phyloP scores from a whole-genome alignment of 345 rosid genomes.

The Excoecaria cochinchinensis region DNA sequence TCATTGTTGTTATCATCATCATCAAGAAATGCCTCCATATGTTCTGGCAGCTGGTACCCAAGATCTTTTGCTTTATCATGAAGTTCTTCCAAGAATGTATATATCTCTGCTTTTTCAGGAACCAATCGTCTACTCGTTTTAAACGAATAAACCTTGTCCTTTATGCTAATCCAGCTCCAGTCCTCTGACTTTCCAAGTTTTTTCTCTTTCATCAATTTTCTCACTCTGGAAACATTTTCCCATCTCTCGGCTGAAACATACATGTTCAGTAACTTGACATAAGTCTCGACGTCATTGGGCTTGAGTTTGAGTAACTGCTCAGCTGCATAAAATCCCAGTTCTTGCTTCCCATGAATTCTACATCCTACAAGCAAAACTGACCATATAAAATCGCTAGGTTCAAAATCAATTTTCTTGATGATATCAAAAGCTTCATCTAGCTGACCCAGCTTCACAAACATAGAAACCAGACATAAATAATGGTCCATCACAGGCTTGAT shows the following conservation, averaged over 20 bases:
- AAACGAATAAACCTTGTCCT: conserved; percentile 41
- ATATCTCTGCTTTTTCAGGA: conserved; percentile 20
- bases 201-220: conserved; percentile 37
- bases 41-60: conserved; percentile 24
- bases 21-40: conserved; percentile 17
- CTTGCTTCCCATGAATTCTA: conserved; percentile 35
- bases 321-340: conserved; percentile 45
- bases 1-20: conserved; percentile 6
- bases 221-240: conserved; percentile 42
- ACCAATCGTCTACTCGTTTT: conserved; percentile 27
- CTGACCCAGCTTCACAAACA: conserved; percentile 46
- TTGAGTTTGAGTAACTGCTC: conserved; percentile 46
- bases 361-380: conserved; percentile 47
- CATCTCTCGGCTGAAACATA: conserved; percentile 38
- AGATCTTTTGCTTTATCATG: conserved; percentile 29
- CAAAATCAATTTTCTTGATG: conserved; percentile 41
- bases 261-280: conserved; percentile 29
- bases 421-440: conserved; percentile 49
- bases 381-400: conserved; percentile 46
- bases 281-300: conserved; percentile 38
- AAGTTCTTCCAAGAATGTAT: conserved; percentile 35
- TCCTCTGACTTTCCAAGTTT: conserved; percentile 28
- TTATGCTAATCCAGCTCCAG: conserved; percentile 57
- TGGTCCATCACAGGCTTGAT: conserved; percentile 52
- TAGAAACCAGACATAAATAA: conserved; percentile 42